Evolutionary conservation across 495 filamentous ascomycete genomes (phyloP).

Genomic region (Neurospora sp.): DNA sequence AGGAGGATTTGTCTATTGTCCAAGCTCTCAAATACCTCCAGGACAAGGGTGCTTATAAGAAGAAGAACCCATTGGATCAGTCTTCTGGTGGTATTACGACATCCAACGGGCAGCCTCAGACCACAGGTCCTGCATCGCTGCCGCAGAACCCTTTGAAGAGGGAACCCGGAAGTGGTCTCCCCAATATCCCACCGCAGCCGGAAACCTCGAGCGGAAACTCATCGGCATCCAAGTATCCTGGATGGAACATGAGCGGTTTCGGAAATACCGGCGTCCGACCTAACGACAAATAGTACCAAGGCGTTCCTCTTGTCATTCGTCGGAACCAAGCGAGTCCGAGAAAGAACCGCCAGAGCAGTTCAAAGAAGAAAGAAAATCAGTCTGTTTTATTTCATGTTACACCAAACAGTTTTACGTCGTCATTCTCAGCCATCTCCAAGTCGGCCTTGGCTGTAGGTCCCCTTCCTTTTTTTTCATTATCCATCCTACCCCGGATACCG

Average conservation of each 20-base stretch:
- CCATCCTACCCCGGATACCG: background rate
- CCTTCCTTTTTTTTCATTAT: background rate
- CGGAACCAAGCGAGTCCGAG: background rate
- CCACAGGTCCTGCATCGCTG: background rate
- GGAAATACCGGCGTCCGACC: conserved; percentile 23
- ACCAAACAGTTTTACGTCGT: background rate
- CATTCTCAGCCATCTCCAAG: background rate
- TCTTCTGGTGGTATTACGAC: background rate
- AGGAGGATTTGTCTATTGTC: conserved; percentile 46
- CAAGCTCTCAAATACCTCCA: conserved; percentile 42
- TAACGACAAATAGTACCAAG: conserved; percentile 13
- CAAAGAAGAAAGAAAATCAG: background rate
- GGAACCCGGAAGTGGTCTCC: conserved; percentile 18
- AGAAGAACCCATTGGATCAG: background rate
- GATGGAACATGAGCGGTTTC: conserved; percentile 27
- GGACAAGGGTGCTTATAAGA: conserved; percentile 27
- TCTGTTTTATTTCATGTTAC: background rate
- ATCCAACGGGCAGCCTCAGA: conserved; percentile 2
- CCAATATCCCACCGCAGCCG: conserved; percentile 18
- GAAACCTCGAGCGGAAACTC: conserved; percentile 3
- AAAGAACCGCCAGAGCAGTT: background rate
- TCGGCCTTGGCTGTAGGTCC: background rate
- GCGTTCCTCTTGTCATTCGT: background rate
- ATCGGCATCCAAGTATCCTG: conserved; percentile 14
- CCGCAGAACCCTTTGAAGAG: conserved; percentile 13